Base-by-base conservation (phyloP, 192 early-diverging fungal species). In the Glomus cerebriforme region DNA sequence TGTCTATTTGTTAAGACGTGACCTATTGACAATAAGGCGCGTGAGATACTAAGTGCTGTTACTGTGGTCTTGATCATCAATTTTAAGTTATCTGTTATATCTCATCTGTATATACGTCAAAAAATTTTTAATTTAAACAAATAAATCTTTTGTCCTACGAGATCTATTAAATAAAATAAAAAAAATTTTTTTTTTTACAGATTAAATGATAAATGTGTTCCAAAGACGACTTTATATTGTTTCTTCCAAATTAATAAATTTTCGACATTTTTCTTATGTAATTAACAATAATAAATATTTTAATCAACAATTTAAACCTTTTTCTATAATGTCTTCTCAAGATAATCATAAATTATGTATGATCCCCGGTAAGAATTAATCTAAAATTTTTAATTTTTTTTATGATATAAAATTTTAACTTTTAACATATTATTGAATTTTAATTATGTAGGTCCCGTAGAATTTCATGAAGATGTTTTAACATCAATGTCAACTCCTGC, bases 401-500 rank as follows among this genome's bases (percentile, higher is more conserved):
- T 3, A n/a, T 31, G 7, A 31, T n/a, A 64, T 27, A 64, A 64
- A 26, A 31, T 7, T 69, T 43, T 29, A 19, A 32, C 13, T 45
- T 27, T 45, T 47, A 43, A 32, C 37, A 47, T 43, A 8, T 8
- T 73, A 13, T 19, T 6, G 9, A 66, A 27, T 45, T 29, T 47
- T 39, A 6, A 27, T 66, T 31, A 49, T n/a, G 32, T 79, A 92
- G 94, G 97, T 29, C 96, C 97, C 34, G 93, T 98, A 74, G 97
- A 99, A 91, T 97, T 97, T 88, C 92, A 96, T 81, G 85, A 88
- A 74, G 93, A 91, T 63, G 95, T 99, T 15, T 87, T 97, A 26
- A 81, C 84, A 65, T 92, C 94, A 17, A 95, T 97, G 91, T 87
- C 92, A 82, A 95, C 96, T 26, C 94, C 93, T 10, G 94, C 97